Base-by-base conservation (phyloP, 352 stramenopile genomes). In the Thalassiosira ordinaria region DNA sequence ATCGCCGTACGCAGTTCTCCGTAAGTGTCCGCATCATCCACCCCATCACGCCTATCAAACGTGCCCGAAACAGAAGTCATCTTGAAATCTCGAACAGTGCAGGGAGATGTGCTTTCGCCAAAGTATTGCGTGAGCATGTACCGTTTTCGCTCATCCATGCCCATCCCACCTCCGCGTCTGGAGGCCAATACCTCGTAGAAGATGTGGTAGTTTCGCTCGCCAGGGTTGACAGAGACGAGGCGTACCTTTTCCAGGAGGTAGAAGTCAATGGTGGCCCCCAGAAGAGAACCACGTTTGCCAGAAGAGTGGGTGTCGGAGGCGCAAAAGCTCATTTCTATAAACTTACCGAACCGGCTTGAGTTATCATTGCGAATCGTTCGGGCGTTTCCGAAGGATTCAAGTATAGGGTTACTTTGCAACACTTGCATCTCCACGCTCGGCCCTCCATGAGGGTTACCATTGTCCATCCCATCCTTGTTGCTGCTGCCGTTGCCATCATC, bases 341-440 rank as follows among this genome's bases (percentile, higher is more conserved):
- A 95, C 61, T 95, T 95, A 61, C 91, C 91, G 70, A 95, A 95
- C 37, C 91, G 80, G 29, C 77, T 91, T 16, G 90, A 95, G 57
- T 96, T 96, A 69, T 96, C 92, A 71, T 96, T 96, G 39, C 87
- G 85, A 8, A 94, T 62, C 6, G 91, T 95, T 16, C 91, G 86
- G 27, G 91, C 90, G 81, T 99, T 99, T 72, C 97, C 97, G 86
- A 99, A 99, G 1, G 96, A 96, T 86, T 99, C 97, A n/a, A 99
- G 90, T 61, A 99, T 97, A 46, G 97, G 97, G 86, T 99, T 99
- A 4, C 96, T 98, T 52, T 95, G 97, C 35, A 99, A 89, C 49
- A 99, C 96, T 61, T 98, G 78, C 65, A 92, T 78, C 79, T 95
- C 92, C 52, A 96, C 75, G 8, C 85, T 74, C 24, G 74, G 62